Evolutionary conservation across 192 early-diverging fungal genomes (phyloP).

Genomic region (Coemansia sp.): DNA sequence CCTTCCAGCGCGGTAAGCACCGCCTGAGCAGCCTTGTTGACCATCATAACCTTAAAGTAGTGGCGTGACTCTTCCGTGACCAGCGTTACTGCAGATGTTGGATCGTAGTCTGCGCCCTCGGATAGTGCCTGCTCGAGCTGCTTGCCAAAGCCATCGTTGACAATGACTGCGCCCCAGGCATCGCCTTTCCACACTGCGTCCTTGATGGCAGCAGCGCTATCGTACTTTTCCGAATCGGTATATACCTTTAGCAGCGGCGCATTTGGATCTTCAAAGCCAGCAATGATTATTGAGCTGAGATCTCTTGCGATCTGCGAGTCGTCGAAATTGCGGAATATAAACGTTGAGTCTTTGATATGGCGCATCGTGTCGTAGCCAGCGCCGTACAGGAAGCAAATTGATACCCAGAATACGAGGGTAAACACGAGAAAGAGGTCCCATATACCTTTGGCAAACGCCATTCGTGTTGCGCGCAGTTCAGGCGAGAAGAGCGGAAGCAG

Average conservation of each 20-base stretch:
- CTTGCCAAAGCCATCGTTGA: conserved; percentile 49
- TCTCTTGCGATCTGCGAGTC: conserved; percentile 12
- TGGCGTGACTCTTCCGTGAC: conserved; percentile 46
- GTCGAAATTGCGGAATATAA: conserved; percentile 42
- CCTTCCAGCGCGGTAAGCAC: conserved; percentile 28
- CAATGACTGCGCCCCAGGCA: conserved; percentile 36
- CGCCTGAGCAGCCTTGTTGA: conserved; percentile 7
- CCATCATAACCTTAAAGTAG: conserved; percentile 34
- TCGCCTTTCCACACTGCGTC: conserved; percentile 45
- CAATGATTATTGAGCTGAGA: conserved; percentile 23
- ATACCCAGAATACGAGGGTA: conserved; percentile 48
- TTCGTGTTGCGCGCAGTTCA: conserved; percentile 45
- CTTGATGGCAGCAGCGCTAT: conserved; percentile 10
- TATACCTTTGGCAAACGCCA: conserved; percentile 45
- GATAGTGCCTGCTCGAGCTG: conserved; percentile 20
- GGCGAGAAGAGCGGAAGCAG: conserved; percentile 47
- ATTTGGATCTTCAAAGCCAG: conserved; percentile 12
- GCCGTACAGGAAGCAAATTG: conserved; percentile 44
- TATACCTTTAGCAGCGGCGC: conserved; percentile 21
- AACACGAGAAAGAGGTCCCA: conserved; percentile 39
- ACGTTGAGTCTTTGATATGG: conserved; percentile 39
- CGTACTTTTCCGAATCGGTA: conserved; percentile 13
- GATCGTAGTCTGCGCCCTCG: conserved; percentile 29
- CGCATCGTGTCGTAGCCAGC: conserved; percentile 49
- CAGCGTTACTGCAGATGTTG: conserved; percentile 28